These are phyloP conservation scores for Pleurotus giganteus DNA, from an alignment of 768 basidiomycete species.

Conservation along the genomic window DNA sequence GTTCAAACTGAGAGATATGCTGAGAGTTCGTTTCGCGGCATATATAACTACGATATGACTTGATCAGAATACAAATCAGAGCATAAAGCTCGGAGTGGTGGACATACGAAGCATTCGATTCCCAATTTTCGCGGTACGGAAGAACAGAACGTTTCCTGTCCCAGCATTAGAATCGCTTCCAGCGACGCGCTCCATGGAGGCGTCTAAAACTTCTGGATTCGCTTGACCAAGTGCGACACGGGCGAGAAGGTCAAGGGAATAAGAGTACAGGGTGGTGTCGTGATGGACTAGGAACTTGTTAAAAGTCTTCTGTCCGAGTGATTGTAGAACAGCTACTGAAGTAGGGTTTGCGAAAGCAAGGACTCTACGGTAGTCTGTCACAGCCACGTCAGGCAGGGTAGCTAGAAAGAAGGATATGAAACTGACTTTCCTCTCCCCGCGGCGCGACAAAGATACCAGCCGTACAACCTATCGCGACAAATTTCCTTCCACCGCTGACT, in stretches of 20 bases:
- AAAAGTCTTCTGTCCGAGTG: slow-evolving; percentile 38
- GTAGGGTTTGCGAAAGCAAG: slow-evolving; percentile 48
- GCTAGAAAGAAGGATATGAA: background rate
- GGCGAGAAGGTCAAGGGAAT: slow-evolving; percentile 69
- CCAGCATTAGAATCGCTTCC: slow-evolving; percentile 31
- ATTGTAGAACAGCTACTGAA: slow-evolving; percentile 56
- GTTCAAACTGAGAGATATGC: slow-evolving; percentile 52
- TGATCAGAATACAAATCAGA: background rate
- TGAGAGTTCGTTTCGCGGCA: slow-evolving; percentile 59
- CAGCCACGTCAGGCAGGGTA: background rate
- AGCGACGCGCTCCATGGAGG: slow-evolving; percentile 61
- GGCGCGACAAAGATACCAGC: slow-evolving; percentile 69
- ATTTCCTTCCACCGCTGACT: slow-evolving; percentile 53
- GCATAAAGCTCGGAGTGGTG: background rate
- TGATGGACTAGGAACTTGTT: slow-evolving; percentile 69
- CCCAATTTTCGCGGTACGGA: slow-evolving; percentile 51
- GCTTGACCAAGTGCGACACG: slow-evolving; percentile 53
- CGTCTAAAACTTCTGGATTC: slow-evolving; percentile 43
- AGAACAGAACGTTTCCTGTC: slow-evolving; percentile 53
- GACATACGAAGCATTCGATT: slow-evolving; percentile 56
- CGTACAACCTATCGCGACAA: slow-evolving; percentile 62
- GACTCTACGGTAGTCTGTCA: slow-evolving; percentile 56
- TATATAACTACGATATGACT: slow-evolving; percentile 54
- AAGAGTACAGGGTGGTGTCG: slow-evolving; percentile 57
- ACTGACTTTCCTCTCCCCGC: slow-evolving; percentile 53